A percentile compares a stretch with the other conserved stretches of the same genome.
These are phyloP conservation scores for Dothidotthia symphoricarpi DNA, from an alignment of 2,329 filamentous ascomycete species.

Conservation along the genomic window DNA sequence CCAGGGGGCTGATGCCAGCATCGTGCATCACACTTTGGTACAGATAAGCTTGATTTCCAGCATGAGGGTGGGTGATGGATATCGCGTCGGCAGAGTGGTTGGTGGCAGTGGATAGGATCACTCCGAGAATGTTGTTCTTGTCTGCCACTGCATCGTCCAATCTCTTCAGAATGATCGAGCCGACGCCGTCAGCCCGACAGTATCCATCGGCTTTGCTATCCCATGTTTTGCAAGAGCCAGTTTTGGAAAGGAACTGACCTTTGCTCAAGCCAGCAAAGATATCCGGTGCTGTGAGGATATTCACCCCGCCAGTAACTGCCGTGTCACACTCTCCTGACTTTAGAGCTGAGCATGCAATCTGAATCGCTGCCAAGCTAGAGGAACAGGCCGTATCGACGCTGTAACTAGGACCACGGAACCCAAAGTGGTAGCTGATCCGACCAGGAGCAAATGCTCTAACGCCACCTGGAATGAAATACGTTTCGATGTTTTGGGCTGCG, in stretches of 20 bases:
- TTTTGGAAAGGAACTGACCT: slow-evolving; percentile 18
- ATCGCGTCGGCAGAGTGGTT: slow-evolving; percentile 40
- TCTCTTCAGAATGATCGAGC: slow-evolving; percentile 30
- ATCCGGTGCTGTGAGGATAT: slow-evolving; percentile 29
- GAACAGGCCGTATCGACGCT: slow-evolving; percentile 42
- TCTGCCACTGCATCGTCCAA: slow-evolving; percentile 30
- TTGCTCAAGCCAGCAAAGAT: slow-evolving; percentile 22
- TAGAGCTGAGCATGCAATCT: slow-evolving; percentile 29
- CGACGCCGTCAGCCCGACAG: slow-evolving; percentile 30
- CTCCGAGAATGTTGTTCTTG: slow-evolving; percentile 37
- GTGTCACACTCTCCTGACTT: slow-evolving; percentile 28
- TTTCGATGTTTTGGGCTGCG: slow-evolving; percentile 44
- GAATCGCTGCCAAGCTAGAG: slow-evolving; percentile 31
- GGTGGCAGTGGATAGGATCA: slow-evolving; percentile 33
- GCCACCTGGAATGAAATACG: slow-evolving; percentile 56
- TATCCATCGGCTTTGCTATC: slow-evolving; percentile 35
- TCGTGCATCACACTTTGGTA: slow-evolving; percentile 20
- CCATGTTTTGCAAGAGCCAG: slow-evolving; percentile 28
- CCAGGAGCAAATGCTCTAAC: slow-evolving; percentile 54
- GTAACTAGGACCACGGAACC: slow-evolving; percentile 45
- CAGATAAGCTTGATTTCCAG: slow-evolving; percentile 10
- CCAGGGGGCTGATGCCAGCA: slow-evolving; percentile 35
- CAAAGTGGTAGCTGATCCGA: slow-evolving; percentile 45
- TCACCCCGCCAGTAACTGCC: slow-evolving; percentile 20
- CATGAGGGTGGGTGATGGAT: slow-evolving; percentile 23